Evolutionary conservation across 768 basidiomycete species (phyloP), one percentile per base, ranked within the genome.

Genomic region (Cyathus striatus): DNA sequence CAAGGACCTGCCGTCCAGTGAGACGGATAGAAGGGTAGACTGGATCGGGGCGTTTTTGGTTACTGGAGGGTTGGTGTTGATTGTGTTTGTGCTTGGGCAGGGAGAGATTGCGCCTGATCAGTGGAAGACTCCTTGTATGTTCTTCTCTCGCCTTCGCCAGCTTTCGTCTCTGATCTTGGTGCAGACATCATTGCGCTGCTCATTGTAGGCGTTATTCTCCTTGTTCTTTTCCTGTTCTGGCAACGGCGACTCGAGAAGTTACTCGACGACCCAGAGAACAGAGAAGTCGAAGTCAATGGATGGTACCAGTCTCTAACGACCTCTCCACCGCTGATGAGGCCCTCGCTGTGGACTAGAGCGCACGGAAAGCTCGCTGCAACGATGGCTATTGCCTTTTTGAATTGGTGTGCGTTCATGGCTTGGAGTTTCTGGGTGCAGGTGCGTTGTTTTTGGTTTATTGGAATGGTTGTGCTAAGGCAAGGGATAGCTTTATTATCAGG

Each of bases 401-500:
- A 72, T 27, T 83, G 78, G 75, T 66, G 70, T 36, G 62, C 70
- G 2, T 83, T 83, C 65, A 51, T 69, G 7, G 51, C 60, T 13
- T 84, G 75, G 73, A 52, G 48, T 4, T 72, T 79, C 45, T 62
- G 61, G 60, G 46, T 49, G 5, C 52, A 55, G 42, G 60, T 57
- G 23, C 2, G 42, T 27, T 6, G 37, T 23, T n/a, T 41, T 22
- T 12, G 42, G 25, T 12, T 16, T 41, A 72, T 33, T 57, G 64
- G 26, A 22, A n/a, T 24, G 12, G 10, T 16, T 41, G 21, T n/a
- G n/a, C n/a, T n/a, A n/a, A n/a, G n/a, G n/a, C n/a, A n/a, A n/a
- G n/a, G n/a, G n/a, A n/a, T 43, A 87, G 79, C 54, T 89, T 4
- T 89, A 80, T 53, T 90, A 87, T 55, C 86, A 90, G 53, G 70